These are phyloP conservation scores for Magnusiomyces sp. DNA, from an alignment of 1,139 yeast genomes.

Conservation along the genomic window DNA sequence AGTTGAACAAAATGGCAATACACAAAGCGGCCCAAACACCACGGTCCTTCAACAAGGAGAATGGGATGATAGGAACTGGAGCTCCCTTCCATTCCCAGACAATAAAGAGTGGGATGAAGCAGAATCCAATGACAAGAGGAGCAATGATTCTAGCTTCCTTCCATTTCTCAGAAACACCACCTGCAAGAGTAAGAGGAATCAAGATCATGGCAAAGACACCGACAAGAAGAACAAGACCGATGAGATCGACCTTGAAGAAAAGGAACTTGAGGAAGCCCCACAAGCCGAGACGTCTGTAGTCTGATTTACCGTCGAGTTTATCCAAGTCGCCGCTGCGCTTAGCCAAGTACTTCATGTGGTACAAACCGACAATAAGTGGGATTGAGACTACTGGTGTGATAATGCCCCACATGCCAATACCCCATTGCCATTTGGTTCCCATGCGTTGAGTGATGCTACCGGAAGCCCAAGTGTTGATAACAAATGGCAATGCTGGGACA, in stretches of 20 bases:
- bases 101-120: slow-evolving; percentile 45
- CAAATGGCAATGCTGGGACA: slow-evolving; percentile 59
- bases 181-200: slow-evolving; percentile 49
- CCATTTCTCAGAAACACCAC: slow-evolving; percentile 48
- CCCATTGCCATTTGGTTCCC: slow-evolving; percentile 53
- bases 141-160: slow-evolving; percentile 48
- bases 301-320: slow-evolving; percentile 26
- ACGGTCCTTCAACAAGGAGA: slow-evolving; percentile 49
- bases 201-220: slow-evolving; percentile 47
- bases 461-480: slow-evolving; percentile 69
- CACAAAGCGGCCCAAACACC: slow-evolving; percentile 58
- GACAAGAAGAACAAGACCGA: slow-evolving; percentile 45
- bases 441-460: slow-evolving; percentile 45
- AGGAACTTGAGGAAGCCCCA: slow-evolving; percentile 26
- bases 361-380: slow-evolving; percentile 47
- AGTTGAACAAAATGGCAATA: slow-evolving; percentile 47
- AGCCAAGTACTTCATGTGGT: slow-evolving; percentile 52
- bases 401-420: slow-evolving; percentile 75
- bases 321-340: slow-evolving; percentile 41
- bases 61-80: slow-evolving; percentile 51
- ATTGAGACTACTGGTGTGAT: slow-evolving; percentile 57
- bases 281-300: slow-evolving; percentile 25
- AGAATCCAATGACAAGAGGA: slow-evolving; percentile 57
- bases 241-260: slow-evolving; percentile 45
- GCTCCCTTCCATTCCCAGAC: slow-evolving; percentile 48